A percentile compares a stretch with the other conserved stretches of the same genome.
Conservation (phyloP, 768 basidiomycete species). For the Lactarius quietus region DNA sequence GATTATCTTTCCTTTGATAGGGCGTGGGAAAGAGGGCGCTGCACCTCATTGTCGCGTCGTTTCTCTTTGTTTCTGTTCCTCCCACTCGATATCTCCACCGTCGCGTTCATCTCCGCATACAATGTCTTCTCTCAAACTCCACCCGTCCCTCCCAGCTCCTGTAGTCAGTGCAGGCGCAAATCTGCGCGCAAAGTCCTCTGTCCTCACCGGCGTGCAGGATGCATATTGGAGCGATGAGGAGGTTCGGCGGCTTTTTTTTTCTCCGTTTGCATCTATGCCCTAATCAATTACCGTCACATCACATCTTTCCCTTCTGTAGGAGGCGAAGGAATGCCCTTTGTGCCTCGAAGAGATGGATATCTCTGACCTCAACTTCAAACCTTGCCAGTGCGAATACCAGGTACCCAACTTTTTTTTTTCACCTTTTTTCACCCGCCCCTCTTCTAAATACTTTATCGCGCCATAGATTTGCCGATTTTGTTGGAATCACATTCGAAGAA, state of each 20-base stretch:
- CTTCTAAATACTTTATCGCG: slow-evolving; percentile 3
- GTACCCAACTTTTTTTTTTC: slow-evolving; percentile 38
- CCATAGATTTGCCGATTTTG: slow-evolving; percentile 97
- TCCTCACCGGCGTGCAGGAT: slow-evolving; percentile 88
- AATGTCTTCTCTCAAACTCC: slow-evolving; percentile 55
- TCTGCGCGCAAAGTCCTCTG: slow-evolving; percentile 79
- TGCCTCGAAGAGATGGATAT: slow-evolving; percentile 99
- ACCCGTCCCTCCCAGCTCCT: slow-evolving; percentile 68
- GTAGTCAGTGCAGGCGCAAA: slow-evolving; percentile 66
- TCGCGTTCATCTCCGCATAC: slow-evolving; percentile 4
- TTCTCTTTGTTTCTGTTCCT: slow-evolving; percentile 4
- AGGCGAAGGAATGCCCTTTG: slow-evolving; percentile 96
- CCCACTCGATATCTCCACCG: neutral
- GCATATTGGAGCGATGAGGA: slow-evolving; percentile 97
- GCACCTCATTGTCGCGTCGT: slow-evolving; percentile 27
- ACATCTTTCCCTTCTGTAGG: slow-evolving; percentile 45
- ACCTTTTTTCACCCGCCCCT: slow-evolving; percentile 23
- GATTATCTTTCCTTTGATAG: slow-evolving; percentile 4
- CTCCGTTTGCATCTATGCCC: neutral
- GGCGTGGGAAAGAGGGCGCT: slow-evolving; percentile 11
- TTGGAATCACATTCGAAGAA: slow-evolving; percentile 97
- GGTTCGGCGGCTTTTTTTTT: slow-evolving; percentile 42
- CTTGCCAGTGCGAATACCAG: slow-evolving; percentile 98
- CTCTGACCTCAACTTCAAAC: slow-evolving; percentile 98
- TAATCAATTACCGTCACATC: neutral